Evolutionary conservation across 1,139 yeast genomes (phyloP), one percentile per base, ranked within the genome.

Genomic region (Debaryomycetaceae sp.): DNA sequence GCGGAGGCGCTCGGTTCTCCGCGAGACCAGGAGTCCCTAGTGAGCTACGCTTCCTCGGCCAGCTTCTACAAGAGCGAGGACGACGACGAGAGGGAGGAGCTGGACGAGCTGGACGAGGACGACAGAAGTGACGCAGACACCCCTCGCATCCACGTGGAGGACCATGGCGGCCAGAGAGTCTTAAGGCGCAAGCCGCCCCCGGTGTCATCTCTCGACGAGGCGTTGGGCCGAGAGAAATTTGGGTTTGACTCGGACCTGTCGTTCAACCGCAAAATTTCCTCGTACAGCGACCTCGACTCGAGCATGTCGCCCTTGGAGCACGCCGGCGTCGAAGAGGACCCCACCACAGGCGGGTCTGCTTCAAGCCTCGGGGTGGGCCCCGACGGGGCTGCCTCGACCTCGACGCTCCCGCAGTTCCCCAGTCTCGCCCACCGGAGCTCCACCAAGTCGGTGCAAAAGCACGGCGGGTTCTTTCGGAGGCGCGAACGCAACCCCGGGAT

Each of bases 341-440:
- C 8, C 14, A 7, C 17, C 10, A 15, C 18, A 17, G 29, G n/a
- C 27, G 27, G 18, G 11, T 3, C 26, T 3, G 11, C 14, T 14
- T 8, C 9, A 15, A 16, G 12, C n/a, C 25, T 4, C 11, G 10
- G 4, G 11, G 29, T 14, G 3, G 29, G 24, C 10, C 27, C 16
- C n/a, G 9, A 15, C 4, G 12, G 11, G 18, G 29, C 23, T 6
- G 39, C 34, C 14, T 34, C 36, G 5, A 23, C 32, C 17, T 15
- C 29, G 5, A 46, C 42, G 24, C 40, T 58, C 6, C 62, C 62
- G 1, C 57, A 51, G 32, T 57, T 54, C 34, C 63, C 63, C 5
- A 14, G 28, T 14, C 16, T 25, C 7, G 15, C 15, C 24, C 5
- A 25, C 5, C n/a, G 9, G 9, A 25, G 12, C 14, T 18, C 18